These are phyloP conservation scores for Microbotryum scabiosae DNA, from an alignment of 1,284 basidiomycete species.

Conservation along the genomic window DNA sequence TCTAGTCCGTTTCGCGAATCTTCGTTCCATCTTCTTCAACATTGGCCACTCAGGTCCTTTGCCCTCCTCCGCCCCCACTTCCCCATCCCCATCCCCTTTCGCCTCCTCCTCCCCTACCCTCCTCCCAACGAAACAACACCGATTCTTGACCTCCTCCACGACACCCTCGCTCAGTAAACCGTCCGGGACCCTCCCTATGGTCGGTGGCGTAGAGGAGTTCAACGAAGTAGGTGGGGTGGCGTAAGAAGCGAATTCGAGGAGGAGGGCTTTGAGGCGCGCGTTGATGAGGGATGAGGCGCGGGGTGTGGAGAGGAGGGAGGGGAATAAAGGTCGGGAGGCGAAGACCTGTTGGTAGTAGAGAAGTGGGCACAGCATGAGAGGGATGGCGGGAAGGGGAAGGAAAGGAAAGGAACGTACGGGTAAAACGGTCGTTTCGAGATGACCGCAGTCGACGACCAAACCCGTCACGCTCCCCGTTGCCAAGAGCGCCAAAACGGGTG, in stretches of 20 bases:
- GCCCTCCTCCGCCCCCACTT: background rate
- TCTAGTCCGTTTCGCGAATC: background rate
- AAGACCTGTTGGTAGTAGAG: too few relatives aligned
- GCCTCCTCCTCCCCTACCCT: background rate
- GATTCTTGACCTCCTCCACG: slow-evolving; percentile 73
- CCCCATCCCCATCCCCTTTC: background rate
- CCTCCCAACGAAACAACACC: slow-evolving; percentile 60
- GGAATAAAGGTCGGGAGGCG: slow-evolving; percentile 72
- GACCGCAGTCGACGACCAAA: slow-evolving; percentile 83
- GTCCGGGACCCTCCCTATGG: slow-evolving; percentile 53
- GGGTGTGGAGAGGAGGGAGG: slow-evolving; percentile 69
- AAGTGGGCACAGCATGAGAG: too few relatives aligned
- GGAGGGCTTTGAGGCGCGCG: slow-evolving; percentile 62
- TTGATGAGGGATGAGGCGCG: slow-evolving; percentile 67
- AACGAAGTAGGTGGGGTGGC: slow-evolving; percentile 52
- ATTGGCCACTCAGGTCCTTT: slow-evolving; percentile 21
- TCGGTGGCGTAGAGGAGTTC: slow-evolving; percentile 49
- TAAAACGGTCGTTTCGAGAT: slow-evolving; percentile 76
- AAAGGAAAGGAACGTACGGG: slow-evolving; percentile 52
- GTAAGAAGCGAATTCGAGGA: slow-evolving; percentile 71
- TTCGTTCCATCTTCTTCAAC: slow-evolving; percentile 2
- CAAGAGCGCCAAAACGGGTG: slow-evolving; percentile 72
- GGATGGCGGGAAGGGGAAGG: background rate
- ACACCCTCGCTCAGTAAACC: slow-evolving; percentile 63
- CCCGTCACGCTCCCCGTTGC: slow-evolving; percentile 82